phyloP scores from a whole-genome alignment of 108 stramenopile genomes.

The Skeletonema costatum region DNA sequence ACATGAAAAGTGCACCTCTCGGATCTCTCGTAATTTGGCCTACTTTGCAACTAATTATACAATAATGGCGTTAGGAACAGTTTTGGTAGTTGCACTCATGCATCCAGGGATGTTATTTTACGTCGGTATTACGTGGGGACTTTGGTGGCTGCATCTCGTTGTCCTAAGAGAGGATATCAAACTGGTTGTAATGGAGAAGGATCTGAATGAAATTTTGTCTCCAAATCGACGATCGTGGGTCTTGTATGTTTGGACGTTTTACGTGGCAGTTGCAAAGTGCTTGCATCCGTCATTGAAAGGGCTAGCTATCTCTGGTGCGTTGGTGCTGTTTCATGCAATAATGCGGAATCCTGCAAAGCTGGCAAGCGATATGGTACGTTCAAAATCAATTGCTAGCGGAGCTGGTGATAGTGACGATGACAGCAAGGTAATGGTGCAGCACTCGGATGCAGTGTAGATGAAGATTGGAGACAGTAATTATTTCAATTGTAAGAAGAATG shows the following conservation, averaged over 20 bases:
- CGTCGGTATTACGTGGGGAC: conserved; percentile 56
- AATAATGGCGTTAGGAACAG: conserved; percentile 60
- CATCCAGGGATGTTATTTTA: conserved; percentile 82
- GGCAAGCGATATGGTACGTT: conserved; percentile 35
- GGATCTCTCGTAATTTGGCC: conserved; percentile 72
- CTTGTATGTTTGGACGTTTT: conserved; percentile 56
- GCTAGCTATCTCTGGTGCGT: conserved; percentile 58
- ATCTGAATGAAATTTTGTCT: conserved; percentile 66
- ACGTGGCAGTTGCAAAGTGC: conserved; percentile 79
- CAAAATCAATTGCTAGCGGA: conserved; percentile 10
- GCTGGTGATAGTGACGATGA: conserved; percentile 51
- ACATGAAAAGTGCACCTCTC: conserved; percentile 64
- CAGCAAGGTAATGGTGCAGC: conserved; percentile 49
- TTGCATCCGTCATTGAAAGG: conserved; percentile 62
- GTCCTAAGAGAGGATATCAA: conserved; percentile 67
- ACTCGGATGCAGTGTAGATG: conserved; percentile 31
- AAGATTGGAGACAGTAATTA: background rate
- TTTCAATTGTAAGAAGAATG: background rate
- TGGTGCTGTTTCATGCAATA: conserved; percentile 73
- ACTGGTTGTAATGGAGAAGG: conserved; percentile 60
- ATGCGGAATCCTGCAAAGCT: conserved; percentile 85
- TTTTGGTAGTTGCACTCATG: conserved; percentile 79
- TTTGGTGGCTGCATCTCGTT: conserved; percentile 71
- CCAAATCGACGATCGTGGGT: conserved; percentile 65
- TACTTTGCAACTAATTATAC: conserved; percentile 89